Evolutionary conservation across 202 grass and related monocot species (phyloP).

Genomic region (Zizania palustris): DNA sequence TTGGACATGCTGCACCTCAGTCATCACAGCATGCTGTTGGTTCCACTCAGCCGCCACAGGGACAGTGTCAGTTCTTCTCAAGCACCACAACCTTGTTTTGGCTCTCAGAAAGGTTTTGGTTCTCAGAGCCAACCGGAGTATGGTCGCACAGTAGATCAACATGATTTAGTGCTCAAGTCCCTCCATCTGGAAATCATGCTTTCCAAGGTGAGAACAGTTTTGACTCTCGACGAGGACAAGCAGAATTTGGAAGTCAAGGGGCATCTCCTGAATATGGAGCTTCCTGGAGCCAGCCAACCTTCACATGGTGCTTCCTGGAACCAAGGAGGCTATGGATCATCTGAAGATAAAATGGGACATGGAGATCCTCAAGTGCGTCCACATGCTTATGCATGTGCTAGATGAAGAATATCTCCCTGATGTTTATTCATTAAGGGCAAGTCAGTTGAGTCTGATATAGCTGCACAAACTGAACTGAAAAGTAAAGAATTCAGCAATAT

Average conservation of each 20-base stretch:
- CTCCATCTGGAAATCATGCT: slow-evolving; percentile 35
- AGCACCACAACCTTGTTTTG: background rate
- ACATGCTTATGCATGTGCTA: slow-evolving; percentile 22
- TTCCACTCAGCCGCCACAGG: background rate
- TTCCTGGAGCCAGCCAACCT: slow-evolving; percentile 40
- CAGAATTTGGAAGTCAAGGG: slow-evolving; percentile 29
- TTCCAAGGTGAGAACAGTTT: slow-evolving; percentile 33
- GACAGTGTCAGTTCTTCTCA: slow-evolving; percentile 26
- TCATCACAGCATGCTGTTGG: background rate
- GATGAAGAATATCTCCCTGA: background rate
- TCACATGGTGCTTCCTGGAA: slow-evolving; percentile 27
- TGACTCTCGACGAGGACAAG: slow-evolving; percentile 39
- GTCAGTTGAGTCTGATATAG: background rate
- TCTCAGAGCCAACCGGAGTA: slow-evolving; percentile 11
- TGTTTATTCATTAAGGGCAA: background rate
- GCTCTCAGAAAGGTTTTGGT: background rate
- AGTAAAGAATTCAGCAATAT: background rate
- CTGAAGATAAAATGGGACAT: slow-evolving; percentile 20
- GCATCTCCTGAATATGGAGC: slow-evolving; percentile 36
- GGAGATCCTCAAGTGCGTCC: background rate
- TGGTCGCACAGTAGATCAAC: slow-evolving; percentile 8
- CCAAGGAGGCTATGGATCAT: slow-evolving; percentile 29
- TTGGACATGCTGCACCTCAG: slow-evolving; percentile 35
- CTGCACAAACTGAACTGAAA: background rate
- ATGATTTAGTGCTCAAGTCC: slow-evolving; percentile 29